Base-by-base conservation (phyloP, 306 rosid species). In the Clitoria ternatea region DNA sequence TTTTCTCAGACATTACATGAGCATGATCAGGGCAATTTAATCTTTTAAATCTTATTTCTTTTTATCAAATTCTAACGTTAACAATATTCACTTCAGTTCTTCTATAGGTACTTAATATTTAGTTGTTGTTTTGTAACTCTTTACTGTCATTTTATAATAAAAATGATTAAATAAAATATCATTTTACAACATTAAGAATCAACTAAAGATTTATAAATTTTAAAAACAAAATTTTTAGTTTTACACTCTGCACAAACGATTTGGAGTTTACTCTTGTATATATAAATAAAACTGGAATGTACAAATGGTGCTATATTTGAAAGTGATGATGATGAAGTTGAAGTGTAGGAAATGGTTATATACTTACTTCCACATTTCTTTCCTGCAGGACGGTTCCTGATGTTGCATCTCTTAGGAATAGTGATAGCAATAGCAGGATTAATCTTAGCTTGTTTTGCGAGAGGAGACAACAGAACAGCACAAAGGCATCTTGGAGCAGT, bases 281-380 rank as follows among this genome's bases (percentile, higher is more conserved):
- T 7, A 47, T 2, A 19, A 4, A 37, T 5, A 42, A 14, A 72
- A 59, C 4, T 7, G 0, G 2, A 72, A 19, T 33, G 17, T 14
- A 48, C n/a, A n/a, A n/a, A n/a, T n/a, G n/a, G n/a, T 8, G 8
- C 1, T 23, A 36, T 14, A 30, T 9, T 6, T 12, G 69, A 37
- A 60, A 2, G 0, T 13, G 0, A 27, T 12, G 18, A 13, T 1
- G 10, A 47, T 7, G 8, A 40, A 47, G 15, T 36, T 66, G 14
- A 42, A 75, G 8, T 7, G 8, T 7, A 3, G 18, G 0, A 3
- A 20, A n/a, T 35, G 20, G 27, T 8, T 61, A 4, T 49, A 0
- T n/a, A 70, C 98, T 92, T 79, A 92, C 96, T 82, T 76, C 98
- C 98, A 69, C 98, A 92, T 77, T 92, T 92, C 81, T 88, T 86